A percentile compares a stretch with the other conserved stretches of the same genome.
Evolutionary conservation across 1,139 yeast species (phyloP).

Genomic region (Yamadazyma dendronema): DNA sequence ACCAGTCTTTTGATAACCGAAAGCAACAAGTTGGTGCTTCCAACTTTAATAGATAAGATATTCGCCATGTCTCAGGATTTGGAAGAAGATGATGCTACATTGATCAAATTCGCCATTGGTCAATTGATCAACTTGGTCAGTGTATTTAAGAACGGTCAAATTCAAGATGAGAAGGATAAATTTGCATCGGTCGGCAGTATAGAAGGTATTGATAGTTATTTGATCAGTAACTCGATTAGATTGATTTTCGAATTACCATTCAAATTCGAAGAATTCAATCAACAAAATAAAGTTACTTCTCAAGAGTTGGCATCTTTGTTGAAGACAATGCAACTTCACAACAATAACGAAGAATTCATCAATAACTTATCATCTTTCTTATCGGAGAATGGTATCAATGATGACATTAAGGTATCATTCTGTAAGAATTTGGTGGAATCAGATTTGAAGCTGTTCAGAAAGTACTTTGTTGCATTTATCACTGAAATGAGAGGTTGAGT

Average conservation of each 20-base stretch:
- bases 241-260: slow-evolving; percentile 79
- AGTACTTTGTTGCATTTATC: slow-evolving; percentile 60
- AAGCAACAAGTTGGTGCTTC: slow-evolving; percentile 61
- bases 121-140: slow-evolving; percentile 67
- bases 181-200: slow-evolving; percentile 51
- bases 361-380: slow-evolving; percentile 54
- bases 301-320: slow-evolving; percentile 73
- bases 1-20: slow-evolving; percentile 74
- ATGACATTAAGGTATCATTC: slow-evolving; percentile 54
- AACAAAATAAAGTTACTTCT: slow-evolving; percentile 70
- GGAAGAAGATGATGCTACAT: slow-evolving; percentile 9
- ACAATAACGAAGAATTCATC: slow-evolving; percentile 40
- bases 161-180: slow-evolving; percentile 51
- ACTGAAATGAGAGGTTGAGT: slow-evolving; percentile 33
- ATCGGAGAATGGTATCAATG: slow-evolving; percentile 60
- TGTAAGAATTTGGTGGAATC: slow-evolving; percentile 52
- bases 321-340: slow-evolving; percentile 53
- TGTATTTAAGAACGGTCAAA: slow-evolving; percentile 54
- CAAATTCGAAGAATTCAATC: slow-evolving; percentile 60
- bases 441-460: slow-evolving; percentile 61
- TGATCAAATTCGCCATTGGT: slow-evolving; percentile 65
- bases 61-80: slow-evolving; percentile 63
- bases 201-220: slow-evolving; percentile 68
- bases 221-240: slow-evolving; percentile 67
- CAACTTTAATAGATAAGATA: slow-evolving; percentile 61